These are phyloP conservation scores for Meyerozyma guilliermondii DNA, from an alignment of 1,139 yeast species.

Conservation along the genomic window DNA sequence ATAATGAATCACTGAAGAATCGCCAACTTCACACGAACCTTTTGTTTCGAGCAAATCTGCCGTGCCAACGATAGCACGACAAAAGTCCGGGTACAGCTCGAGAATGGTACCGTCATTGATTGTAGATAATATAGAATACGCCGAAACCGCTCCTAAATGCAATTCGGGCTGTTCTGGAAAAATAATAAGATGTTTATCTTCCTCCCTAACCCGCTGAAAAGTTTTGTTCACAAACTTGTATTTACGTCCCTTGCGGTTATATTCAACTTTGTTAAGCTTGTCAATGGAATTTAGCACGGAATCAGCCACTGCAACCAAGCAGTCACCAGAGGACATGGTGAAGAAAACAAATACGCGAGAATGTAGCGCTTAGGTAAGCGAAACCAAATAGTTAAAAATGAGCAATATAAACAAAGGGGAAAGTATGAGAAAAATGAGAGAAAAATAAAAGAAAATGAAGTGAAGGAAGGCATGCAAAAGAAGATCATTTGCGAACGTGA, in stretches of 20 bases:
- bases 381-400: too few species aligned
- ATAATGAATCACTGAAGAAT: slow-evolving; percentile 37
- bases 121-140: slow-evolving; percentile 36
- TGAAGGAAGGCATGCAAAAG: too few species aligned
- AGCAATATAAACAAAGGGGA: too few species aligned
- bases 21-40: slow-evolving; percentile 47
- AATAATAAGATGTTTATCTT: slow-evolving; percentile 47
- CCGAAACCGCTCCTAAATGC: slow-evolving; percentile 36
- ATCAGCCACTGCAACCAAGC: slow-evolving; percentile 18
- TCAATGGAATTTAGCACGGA: slow-evolving; percentile 18
- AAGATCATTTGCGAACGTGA: too few species aligned
- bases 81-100: slow-evolving; percentile 33
- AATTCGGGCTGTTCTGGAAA: slow-evolving; percentile 29
- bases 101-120: slow-evolving; percentile 35
- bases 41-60: slow-evolving; percentile 46
- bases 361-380: too few species aligned
- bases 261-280: slow-evolving; percentile 35
- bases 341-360: too few species aligned
- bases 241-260: slow-evolving; percentile 47
- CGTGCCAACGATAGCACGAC: slow-evolving; percentile 46
- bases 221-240: slow-evolving; percentile 46
- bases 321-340: slow-evolving; percentile 10
- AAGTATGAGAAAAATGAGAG: too few species aligned
- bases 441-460: too few species aligned
- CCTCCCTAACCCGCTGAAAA: slow-evolving; percentile 47